Percentiles rank a stretch among this genome's conserved stretches.
phyloP scores from a whole-genome alignment of 768 basidiomycete genomes.

The Paxillus rubicundulus region DNA sequence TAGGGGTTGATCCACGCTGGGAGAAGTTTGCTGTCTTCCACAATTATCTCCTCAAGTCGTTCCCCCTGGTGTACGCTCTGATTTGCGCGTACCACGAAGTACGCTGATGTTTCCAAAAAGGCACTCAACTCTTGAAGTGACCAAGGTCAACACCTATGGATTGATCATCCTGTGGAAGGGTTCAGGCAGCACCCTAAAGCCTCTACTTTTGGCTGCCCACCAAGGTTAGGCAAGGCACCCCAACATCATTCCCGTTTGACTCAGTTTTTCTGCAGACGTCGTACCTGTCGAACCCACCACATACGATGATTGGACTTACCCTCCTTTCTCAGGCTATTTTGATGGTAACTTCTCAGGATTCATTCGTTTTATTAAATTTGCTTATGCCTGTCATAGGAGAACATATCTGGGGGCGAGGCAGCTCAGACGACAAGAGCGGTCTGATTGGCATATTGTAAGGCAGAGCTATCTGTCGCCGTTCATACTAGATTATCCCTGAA shows the following conservation, averaged over 20 bases:
- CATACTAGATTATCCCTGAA: background rate
- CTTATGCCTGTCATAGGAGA: slow-evolving; percentile 22
- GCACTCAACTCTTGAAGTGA: slow-evolving; percentile 48
- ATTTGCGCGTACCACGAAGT: background rate
- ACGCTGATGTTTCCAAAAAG: slow-evolving; percentile 26
- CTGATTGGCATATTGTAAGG: slow-evolving; percentile 61
- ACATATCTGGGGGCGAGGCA: slow-evolving; percentile 50
- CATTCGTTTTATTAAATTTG: background rate
- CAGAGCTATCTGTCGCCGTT: background rate
- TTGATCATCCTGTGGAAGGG: slow-evolving; percentile 61
- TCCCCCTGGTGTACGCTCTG: slow-evolving; percentile 53
- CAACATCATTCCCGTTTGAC: background rate
- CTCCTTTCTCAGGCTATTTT: slow-evolving; percentile 62
- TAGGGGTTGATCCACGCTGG: slow-evolving; percentile 54
- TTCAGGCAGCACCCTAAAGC: slow-evolving; percentile 47
- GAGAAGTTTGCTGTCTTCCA: slow-evolving; percentile 53
- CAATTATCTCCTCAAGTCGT: slow-evolving; percentile 52
- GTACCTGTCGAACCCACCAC: slow-evolving; percentile 64
- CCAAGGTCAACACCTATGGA: slow-evolving; percentile 61
- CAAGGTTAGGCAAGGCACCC: slow-evolving; percentile 39
- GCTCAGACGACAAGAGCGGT: slow-evolving; percentile 62
- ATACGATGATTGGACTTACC: slow-evolving; percentile 53
- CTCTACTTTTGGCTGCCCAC: slow-evolving; percentile 52
- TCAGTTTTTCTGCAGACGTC: slow-evolving; percentile 44
- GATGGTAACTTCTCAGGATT: slow-evolving; percentile 39